Base-by-base conservation (phyloP, 208 protist genomes). In the Strigomonas culicis region DNA sequence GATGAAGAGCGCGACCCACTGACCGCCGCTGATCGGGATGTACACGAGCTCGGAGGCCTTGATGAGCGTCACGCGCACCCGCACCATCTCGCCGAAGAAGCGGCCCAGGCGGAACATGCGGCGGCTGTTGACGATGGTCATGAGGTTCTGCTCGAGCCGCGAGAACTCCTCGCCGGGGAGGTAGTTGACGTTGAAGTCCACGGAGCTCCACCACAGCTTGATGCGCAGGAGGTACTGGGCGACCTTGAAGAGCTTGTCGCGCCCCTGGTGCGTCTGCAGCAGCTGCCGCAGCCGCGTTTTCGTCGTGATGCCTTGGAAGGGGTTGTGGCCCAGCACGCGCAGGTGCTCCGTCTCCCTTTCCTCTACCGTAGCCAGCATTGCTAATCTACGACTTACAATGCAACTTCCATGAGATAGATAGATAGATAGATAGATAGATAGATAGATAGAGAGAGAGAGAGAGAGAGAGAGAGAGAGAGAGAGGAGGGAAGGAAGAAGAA, bases 161-260 rank as follows among this genome's bases (percentile, higher is more conserved):
- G 88, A 88, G 61, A 87, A 96, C 51, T 92, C 73, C 57, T 76
- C 79, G 39, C 81, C 86, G 25, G 84, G 84, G 43, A 89, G 59
- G 70, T 92, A 96, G 57, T 84, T 90, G 21, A 79, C 46, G 65
- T 85, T 89, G 59, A 90, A 90, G 39, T 82, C 72, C 13, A 96
- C 82, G 2, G 77, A 81, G 61, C 85, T 74, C 79, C 81, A 86
- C 83, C 86, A 96, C 27, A 94, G 66, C 60, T 73, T 74, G 39
- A 96, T 80, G 46, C 91, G 80, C 25, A 94, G 74, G 63, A 91
- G 72, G 56, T 96, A 96, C 67, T 96, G 91, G 1, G 80, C 79
- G 6, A 96, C 86, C 50, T 96, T 96, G 68, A 96, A 94, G 0
- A 94, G 60, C 65, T 96, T 96, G 68, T 96, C 91, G 28, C 91